Percentiles rank a stretch among this genome's conserved stretches.
These are phyloP conservation scores for Guyanaporus albipodus DNA, from an alignment of 768 basidiomycete species.

Conservation along the genomic window DNA sequence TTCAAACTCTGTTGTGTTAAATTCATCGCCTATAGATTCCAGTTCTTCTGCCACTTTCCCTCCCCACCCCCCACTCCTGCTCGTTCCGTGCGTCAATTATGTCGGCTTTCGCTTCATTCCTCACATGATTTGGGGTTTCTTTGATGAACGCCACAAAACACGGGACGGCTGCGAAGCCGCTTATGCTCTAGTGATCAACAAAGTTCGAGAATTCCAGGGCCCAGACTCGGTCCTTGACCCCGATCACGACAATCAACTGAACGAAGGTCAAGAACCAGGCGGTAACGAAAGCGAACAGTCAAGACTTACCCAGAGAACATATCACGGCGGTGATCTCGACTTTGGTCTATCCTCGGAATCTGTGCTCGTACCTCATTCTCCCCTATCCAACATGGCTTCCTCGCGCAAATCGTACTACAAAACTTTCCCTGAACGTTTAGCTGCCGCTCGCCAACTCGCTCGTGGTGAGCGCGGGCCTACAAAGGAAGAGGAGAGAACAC, in stretches of 20 bases:
- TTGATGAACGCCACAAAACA: slow-evolving; percentile 84
- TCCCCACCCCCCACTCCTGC: slow-evolving; percentile 71
- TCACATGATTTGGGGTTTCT: slow-evolving; percentile 87
- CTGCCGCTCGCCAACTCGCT: slow-evolving; percentile 70
- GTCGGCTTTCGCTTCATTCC: slow-evolving; percentile 84
- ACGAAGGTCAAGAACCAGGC: slow-evolving; percentile 1
- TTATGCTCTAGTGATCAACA: slow-evolving; percentile 61
- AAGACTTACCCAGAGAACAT: neutral
- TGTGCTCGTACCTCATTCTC: slow-evolving; percentile 64
- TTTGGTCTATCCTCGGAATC: slow-evolving; percentile 66
- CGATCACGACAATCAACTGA: slow-evolving; percentile 16
- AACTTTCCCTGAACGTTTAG: slow-evolving; percentile 60
- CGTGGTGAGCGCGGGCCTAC: slow-evolving; percentile 78
- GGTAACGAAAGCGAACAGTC: slow-evolving; percentile 7
- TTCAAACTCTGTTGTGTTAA: slow-evolving; percentile 14
- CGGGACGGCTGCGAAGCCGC: slow-evolving; percentile 77
- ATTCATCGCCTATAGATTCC: slow-evolving; percentile 35
- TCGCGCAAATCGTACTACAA: slow-evolving; percentile 76
- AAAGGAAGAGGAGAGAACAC: slow-evolving; percentile 71
- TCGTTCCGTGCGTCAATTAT: slow-evolving; percentile 70
- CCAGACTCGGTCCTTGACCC: slow-evolving; percentile 20
- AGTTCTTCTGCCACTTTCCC: slow-evolving; percentile 57
- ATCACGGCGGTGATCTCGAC: slow-evolving; percentile 58
- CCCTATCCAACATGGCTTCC: slow-evolving; percentile 58
- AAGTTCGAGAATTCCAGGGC: slow-evolving; percentile 57